Percentiles rank a stretch among this genome's conserved stretches.
Conservation (phyloP, 1,139 yeast species). For the Dujonia santamariae region DNA sequence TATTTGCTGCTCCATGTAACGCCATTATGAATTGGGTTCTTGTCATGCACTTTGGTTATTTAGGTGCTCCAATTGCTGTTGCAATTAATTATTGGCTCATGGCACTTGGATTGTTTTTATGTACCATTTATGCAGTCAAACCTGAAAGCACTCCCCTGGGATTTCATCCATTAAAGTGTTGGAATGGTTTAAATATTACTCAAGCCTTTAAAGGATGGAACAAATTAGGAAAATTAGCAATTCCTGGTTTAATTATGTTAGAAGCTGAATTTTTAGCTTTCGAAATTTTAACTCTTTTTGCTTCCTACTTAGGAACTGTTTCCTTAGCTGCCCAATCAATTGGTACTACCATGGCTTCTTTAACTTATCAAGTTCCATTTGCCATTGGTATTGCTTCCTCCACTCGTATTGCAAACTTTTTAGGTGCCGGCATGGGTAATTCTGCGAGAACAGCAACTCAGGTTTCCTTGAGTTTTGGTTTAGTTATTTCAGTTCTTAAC, state of each 20-base stretch:
- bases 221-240: slow-evolving; percentile 44
- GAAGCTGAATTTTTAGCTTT: slow-evolving; percentile 60
- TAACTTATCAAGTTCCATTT: slow-evolving; percentile 53
- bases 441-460: slow-evolving; percentile 46
- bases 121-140: slow-evolving; percentile 36
- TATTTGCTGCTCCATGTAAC: slow-evolving; percentile 54
- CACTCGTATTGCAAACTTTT: slow-evolving; percentile 56
- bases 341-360: slow-evolving; percentile 53
- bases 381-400: slow-evolving; percentile 61
- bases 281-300: slow-evolving; percentile 53
- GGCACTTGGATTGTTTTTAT: slow-evolving; percentile 44
- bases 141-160: slow-evolving; percentile 41
- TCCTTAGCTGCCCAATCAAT: slow-evolving; percentile 58
- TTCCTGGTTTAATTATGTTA: slow-evolving; percentile 58
- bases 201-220: slow-evolving; percentile 47
- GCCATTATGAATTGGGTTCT: slow-evolving; percentile 46
- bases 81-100: slow-evolving; percentile 56
- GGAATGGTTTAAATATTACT: slow-evolving; percentile 30
- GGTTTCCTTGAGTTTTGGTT: slow-evolving; percentile 45
- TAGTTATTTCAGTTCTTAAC: slow-evolving; percentile 38
- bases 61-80: slow-evolving; percentile 60
- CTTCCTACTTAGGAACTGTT: slow-evolving; percentile 53
- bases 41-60: slow-evolving; percentile 41
- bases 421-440: slow-evolving; percentile 51
- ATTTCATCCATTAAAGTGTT: slow-evolving; percentile 40